Base-by-base conservation (phyloP, 2,329 filamentous ascomycete species). In the Phialophora expanda region DNA sequence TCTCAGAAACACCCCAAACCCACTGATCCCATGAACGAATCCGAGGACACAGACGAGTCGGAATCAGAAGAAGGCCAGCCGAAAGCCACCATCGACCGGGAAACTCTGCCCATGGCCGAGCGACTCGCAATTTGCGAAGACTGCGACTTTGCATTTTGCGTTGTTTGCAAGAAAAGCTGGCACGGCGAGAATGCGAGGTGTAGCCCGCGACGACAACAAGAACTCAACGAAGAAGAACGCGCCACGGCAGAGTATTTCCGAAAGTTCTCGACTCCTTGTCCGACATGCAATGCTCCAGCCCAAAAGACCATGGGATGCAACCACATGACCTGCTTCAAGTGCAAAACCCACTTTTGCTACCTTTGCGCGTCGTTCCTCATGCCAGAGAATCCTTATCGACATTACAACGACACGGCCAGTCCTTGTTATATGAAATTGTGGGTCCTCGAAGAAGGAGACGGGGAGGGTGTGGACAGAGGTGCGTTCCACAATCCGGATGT, bases 301-400 rank as follows among this genome's bases (percentile, higher is more conserved):
- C 92, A 97, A 76, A 99, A 99, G 82, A 92, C 90, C 1, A 88
- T 91, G 74, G 95, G 95, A 46, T 99, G 95, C 83, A 97, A 97
- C 78, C 93, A 97, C 78, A 98, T 98, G 93, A 91, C 89, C 57
- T 97, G 94, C 79, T 92, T 90, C 76, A 89, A 91, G 69, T 99
- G 95, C 81, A 84, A 89, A 59, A 90, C 92, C 1, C 94, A 98
- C 77, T 98, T 97, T 76, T 99, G 95, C 80, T 98, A 98, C 72
- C 85, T 98, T 1, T 98, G 95, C 75, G 90, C 90, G 0, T 85
- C 88, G n/a, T 98, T 92, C 90, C 84, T 99, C 50, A 85, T 89
- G 63, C 87, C 90, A 0, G 83, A 81, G 20, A 95, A 97, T 72
- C 93, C 93, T 0, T 98, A 98, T 75, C 80, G 84, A 62, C 95